Conservation (phyloP, 371 early-diverging fungal genomes). For the Mortierella sp. region DNA sequence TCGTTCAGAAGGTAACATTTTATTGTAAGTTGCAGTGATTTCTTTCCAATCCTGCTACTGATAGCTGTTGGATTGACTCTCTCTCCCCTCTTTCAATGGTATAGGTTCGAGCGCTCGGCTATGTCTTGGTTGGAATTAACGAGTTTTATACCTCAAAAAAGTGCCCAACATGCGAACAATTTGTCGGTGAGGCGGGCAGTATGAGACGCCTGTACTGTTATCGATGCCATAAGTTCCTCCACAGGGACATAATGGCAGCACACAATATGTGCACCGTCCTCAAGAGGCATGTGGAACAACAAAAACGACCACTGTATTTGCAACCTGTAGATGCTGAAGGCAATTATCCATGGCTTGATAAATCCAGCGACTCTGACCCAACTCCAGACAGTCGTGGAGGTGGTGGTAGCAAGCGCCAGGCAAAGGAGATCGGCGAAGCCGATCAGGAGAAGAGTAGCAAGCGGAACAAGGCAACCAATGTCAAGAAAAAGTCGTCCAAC, state of each 20-base stretch:
- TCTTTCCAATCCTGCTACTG: too few species aligned
- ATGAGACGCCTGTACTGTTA: neutral
- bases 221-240: neutral
- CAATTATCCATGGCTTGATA: conserved; percentile 5
- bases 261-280: conserved; percentile 18
- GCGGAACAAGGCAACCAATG: too few species aligned
- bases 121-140: neutral
- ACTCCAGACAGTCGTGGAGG: too few species aligned
- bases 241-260: conserved; percentile 23
- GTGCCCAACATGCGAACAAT: neutral
- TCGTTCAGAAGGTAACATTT: conserved; percentile 7
- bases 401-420: too few species aligned
- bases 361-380: too few species aligned
- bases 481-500: neutral
- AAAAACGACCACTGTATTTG: conserved; percentile 19
- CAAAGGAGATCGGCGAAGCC: too few species aligned
- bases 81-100: too few species aligned
- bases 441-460: too few species aligned
- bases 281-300: conserved; percentile 8
- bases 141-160: neutral
- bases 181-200: neutral
- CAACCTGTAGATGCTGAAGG: conserved; percentile 14
- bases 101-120: neutral
- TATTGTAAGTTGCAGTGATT: neutral
- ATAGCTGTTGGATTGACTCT: too few species aligned